Evolutionary conservation across 495 filamentous ascomycete species (phyloP).

Genomic region (Chaetomium cochliodes): DNA sequence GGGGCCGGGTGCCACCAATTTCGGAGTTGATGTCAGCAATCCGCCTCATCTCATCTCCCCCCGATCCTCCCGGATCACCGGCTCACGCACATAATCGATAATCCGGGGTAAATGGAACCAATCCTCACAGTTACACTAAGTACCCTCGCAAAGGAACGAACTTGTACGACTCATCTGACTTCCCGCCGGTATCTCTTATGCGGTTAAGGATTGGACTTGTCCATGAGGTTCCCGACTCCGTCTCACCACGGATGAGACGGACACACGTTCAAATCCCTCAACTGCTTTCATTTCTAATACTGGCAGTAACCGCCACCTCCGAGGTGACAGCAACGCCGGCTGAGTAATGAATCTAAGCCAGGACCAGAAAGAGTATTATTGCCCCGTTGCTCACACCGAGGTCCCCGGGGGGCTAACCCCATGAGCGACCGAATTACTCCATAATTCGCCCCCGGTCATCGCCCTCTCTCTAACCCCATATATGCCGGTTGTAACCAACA

Average conservation of each 20-base stretch:
- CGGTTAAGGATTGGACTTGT: neutral
- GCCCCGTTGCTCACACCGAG: neutral
- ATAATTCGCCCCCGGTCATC: neutral
- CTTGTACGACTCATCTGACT: neutral
- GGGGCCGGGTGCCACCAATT: neutral
- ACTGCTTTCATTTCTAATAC: too few species aligned
- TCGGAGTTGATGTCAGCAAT: conserved; percentile 1
- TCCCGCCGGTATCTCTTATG: neutral
- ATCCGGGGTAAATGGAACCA: neutral
- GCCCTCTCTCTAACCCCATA: too few species aligned
- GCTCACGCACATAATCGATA: neutral
- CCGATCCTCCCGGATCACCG: neutral
- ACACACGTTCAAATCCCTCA: too few species aligned
- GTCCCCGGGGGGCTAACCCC: neutral
- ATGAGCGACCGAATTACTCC: neutral
- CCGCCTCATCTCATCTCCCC: conserved; percentile 7
- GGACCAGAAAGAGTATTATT: neutral
- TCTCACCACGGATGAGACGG: neutral
- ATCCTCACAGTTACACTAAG: neutral
- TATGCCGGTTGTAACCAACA: too few species aligned
- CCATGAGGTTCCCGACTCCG: neutral
- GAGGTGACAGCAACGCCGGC: neutral
- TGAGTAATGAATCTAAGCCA: neutral
- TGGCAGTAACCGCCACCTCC: neutral
- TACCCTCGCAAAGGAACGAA: neutral